Base-by-base conservation (phyloP, 2,329 filamentous ascomycete species). In the Sporothrix globosa region DNA sequence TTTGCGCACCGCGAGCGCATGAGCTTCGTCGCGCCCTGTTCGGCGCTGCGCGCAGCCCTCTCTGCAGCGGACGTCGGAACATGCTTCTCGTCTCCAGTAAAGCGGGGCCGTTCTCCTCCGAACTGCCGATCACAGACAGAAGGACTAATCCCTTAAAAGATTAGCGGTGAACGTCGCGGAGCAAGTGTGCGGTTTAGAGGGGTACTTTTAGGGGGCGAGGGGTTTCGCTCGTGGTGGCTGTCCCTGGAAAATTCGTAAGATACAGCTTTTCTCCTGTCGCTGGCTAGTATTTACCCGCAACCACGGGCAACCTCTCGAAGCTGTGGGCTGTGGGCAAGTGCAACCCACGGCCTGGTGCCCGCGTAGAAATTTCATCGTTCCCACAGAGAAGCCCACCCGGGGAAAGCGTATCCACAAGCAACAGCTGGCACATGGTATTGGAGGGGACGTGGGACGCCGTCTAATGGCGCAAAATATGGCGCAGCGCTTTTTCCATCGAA, bases 51-150 rank as follows among this genome's bases (percentile, higher is more conserved):
- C 44, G 19, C 21, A 27, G 58, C n/a, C 56, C 13, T 63, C 58
- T 61, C 44, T 65, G 7, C 17, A 50, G 44, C 61, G 24, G 61
- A 34, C 19, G 24, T 65, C 61, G 61, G 61, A 34, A 46, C 13
- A 17, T 27, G 60, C 44, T 65, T 19, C 24, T 50, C 24, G 17
- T 65, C 46, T 39, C 63, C 50, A 17, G 1, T 44, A 44, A 17
- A 60, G 71, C 63, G 72, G 69, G 72, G 69, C 72, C 72, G 72
- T 73, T 73, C 70, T 71, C 63, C 65, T 71, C 71, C 71, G 71
- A 73, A 30, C 14, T 72, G 50, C 69, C 67, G 69, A 66, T 69
- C 69, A 69, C 66, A 69, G 69, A 50, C 63, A 53, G 5, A 4
- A 6, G 19, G 34, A 17, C 72, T 67, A 70, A 39, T 34, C 39